Evolutionary conservation across 331 rosid species (phyloP), one percentile per base, ranked within the genome.

Genomic region (Malus hybrid): DNA sequence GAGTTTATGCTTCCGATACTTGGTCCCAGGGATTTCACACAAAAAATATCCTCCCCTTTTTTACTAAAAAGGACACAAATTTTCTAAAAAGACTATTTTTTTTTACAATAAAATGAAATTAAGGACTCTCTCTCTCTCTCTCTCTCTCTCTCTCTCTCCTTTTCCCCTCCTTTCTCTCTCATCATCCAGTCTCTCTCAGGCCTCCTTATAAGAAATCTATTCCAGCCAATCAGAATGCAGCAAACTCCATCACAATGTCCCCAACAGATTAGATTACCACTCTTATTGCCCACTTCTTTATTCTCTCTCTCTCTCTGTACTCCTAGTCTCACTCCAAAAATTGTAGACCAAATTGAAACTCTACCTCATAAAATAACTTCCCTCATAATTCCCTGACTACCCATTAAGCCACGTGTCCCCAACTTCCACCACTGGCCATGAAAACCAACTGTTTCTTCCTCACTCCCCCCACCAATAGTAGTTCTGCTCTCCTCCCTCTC

Each of bases 181-280:
- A 66, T 83, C 79, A 81, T 86, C 87, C 66, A 15, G 77, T 67
- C 66, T 71, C 13, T 60, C 81, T 64, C 81, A 52, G 28, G n/a
- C 39, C 20, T 66, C 69, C 79, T n/a, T 36, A 50, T 60, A 22
- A 59, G 91, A 82, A 91, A 93, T 93, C 98, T 87, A 36, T n/a
- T 29, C 33, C 82, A 75, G 29, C 98, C 98, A 91, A 91, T 93
- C 81, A 91, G 85, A 88, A 64, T 78, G 33, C 89, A 84, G 67
- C 76, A 85, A 80, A 77, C 90, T 85, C 86, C 90, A 88, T 85
- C 96, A 36, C 3, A 75, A 77, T 27, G 64, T 74, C 80, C 80
- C 76, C 67, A 82, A 15, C 5, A 79, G 93, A 90, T 93, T 31
- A 86, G 87, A 81, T 69, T 50, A 22, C 60, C 64, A 19, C 48